A percentile compares a stretch with the other conserved stretches of the same genome.
These are phyloP conservation scores for Ascoidea rubescens DNA, from an alignment of 805 yeast species.

Conservation along the genomic window DNA sequence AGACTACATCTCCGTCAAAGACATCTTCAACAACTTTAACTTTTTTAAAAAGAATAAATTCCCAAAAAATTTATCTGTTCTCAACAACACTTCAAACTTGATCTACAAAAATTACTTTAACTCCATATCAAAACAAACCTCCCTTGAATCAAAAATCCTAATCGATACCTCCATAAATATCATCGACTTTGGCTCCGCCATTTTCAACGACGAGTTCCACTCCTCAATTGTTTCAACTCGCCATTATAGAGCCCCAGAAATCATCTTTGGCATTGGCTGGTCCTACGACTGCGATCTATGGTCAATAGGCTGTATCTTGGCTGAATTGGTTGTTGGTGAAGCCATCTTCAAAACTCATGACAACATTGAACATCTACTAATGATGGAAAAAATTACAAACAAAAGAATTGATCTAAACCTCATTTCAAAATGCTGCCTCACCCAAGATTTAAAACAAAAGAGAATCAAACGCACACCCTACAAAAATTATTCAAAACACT, in stretches of 20 bases:
- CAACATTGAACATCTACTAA: slow-evolving; percentile 83
- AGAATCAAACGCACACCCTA: slow-evolving; percentile 3
- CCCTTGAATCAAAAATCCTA: slow-evolving; percentile 29
- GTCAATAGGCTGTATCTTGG: slow-evolving; percentile 90
- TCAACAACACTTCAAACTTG: neutral
- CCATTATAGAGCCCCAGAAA: slow-evolving; percentile 95
- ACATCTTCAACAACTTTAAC: no score
- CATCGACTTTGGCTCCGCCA: slow-evolving; percentile 95
- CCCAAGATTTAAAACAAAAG: neutral
- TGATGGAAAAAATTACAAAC: slow-evolving; percentile 77
- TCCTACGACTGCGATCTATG: slow-evolving; percentile 93
- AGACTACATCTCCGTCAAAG: slow-evolving; percentile 16
- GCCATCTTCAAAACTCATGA: slow-evolving; percentile 93
- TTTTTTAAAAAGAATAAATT: neutral
- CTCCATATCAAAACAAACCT: slow-evolving; percentile 4
- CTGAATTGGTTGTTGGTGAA: slow-evolving; percentile 86
- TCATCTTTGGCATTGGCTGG: slow-evolving; percentile 92
- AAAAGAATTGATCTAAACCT: slow-evolving; percentile 28
- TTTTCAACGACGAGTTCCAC: slow-evolving; percentile 89
- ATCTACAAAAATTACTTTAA: neutral
- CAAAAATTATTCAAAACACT: slow-evolving; percentile 5
- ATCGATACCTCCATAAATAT: slow-evolving; percentile 72
- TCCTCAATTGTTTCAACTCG: slow-evolving; percentile 85
- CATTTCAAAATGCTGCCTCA: slow-evolving; percentile 17
- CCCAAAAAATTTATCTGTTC: neutral